These are phyloP conservation scores for Akebia trifoliata DNA, from an alignment of 164 flowering plant genomes.

Conservation along the genomic window DNA sequence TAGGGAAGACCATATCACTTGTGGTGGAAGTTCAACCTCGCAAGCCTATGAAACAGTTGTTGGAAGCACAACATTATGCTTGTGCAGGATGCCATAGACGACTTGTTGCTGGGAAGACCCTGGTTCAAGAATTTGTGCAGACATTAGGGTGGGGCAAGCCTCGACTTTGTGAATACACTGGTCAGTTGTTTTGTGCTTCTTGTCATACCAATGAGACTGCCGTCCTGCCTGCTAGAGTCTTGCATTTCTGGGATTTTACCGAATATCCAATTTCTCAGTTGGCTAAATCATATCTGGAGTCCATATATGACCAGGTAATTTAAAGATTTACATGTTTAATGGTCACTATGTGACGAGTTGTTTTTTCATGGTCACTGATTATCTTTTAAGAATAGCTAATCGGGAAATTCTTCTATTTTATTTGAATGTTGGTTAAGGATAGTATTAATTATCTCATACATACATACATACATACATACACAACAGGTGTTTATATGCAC, in stretches of 20 bases:
- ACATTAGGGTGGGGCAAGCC: constrained; percentile 92
- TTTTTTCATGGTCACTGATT: neutral
- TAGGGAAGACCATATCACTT: constrained; percentile 82
- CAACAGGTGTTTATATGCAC: too few species aligned
- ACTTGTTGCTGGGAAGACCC: constrained; percentile 61
- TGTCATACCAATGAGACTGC: constrained; percentile 93
- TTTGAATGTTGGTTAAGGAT: too few species aligned
- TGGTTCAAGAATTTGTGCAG: constrained; percentile 58
- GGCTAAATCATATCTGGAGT: constrained; percentile 87
- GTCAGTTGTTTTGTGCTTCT: constrained; percentile 81
- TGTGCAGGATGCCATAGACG: constrained; percentile 89
- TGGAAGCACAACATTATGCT: constrained; percentile 69
- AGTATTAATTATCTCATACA: too few species aligned
- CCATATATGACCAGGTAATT: constrained; percentile 80
- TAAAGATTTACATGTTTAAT: neutral
- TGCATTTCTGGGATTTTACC: constrained; percentile 90
- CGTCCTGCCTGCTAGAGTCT: constrained; percentile 84
- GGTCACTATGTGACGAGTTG: neutral
- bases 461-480: too few species aligned
- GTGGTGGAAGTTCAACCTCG: constrained; percentile 54
- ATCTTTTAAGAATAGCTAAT: neutral
- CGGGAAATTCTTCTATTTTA: too few species aligned
- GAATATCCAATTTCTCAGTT: constrained; percentile 80
- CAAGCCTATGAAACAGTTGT: constrained; percentile 64
- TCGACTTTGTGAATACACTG: constrained; percentile 88